Base-by-base conservation (phyloP, 352 stramenopile genomes). In the Phytophthora hibernalis region DNA sequence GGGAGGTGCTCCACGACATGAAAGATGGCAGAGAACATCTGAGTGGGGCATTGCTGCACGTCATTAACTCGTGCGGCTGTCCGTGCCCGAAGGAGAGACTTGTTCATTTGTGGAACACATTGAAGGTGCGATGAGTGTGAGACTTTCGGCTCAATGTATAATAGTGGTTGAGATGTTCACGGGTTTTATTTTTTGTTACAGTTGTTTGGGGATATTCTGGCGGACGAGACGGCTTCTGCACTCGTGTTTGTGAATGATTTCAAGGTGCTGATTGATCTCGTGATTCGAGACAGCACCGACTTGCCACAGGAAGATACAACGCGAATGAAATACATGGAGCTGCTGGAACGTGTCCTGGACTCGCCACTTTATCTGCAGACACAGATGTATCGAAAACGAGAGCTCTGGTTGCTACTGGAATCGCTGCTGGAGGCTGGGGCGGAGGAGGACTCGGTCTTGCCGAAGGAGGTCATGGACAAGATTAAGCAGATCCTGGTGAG, bases 1-100 rank as follows among this genome's bases (percentile, higher is more conserved):
- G 68, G n/a, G 59, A 84, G 4, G 82, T 91, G 26, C 60, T 91
- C 18, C 53, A 61, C 12, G 65, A 73, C 12, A 74, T 82, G 42
- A 77, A 84, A 28, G 80, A 89, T 22, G 85, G 85, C 11, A 74
- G 73, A 20, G 67, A 93, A 44, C 80, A 91, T 62, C 48, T 93
- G 21, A 80, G 85, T 31, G 81, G 79, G 16, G 85, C 85, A 48
- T 45, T 93, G 40, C 68, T 93, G 63, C 82, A 93, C 66, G 85
- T 91, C 58, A 90, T 93, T 62, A 93, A 93, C 55, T 90, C 83
- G 62, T 91, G 85, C 30, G 85, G 85, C n/a, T 91, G 76, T 67
- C 85, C 85, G 38, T 91, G 82, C 65, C 72, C 76, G 0, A 42
- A 37, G 1, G 54, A 71, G 43, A 68, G 82, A 16, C 54, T 65